Base-by-base conservation (phyloP, 129 eudicot species). In the Flaveria ramosissima region DNA sequence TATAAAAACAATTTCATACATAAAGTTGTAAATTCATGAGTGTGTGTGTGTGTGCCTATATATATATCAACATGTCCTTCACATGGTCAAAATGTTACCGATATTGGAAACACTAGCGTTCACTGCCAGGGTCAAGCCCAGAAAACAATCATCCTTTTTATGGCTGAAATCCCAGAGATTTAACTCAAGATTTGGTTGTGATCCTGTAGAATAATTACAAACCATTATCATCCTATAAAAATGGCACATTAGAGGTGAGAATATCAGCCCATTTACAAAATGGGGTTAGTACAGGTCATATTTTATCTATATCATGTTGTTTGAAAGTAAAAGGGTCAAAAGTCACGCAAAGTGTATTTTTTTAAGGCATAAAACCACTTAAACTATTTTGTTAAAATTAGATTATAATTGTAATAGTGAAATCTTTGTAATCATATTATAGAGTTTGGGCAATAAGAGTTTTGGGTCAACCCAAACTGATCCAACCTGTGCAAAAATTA, bases 81-180 rank as follows among this genome's bases (percentile, higher is more conserved):
- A 23, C 32, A 68, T 57, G n/a, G 32, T 19, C 15, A 26, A 60
- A 72, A 41, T 9, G 52, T 73, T 91, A 93, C 98, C 98, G 15
- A 81, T 70, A 67, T 79, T 78, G 21, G 98, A 77, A 79, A 65
- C 87, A 79, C 85, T 86, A 65, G 97, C 90, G 50, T 90, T 90
- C 70, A 91, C 90, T 17, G 93, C 98, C 88, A 93, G 74, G 43
- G 93, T 90, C 89, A 93, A 85, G 51, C 98, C 98, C 84, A 93
- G 83, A 78, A 82, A 93, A 81, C 93, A 89, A 74, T 91, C 97
- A 48, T 93, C 96, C 41, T 62, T 77, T 70, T 84, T 75, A 70
- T 78, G 81, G 73, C 92, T 87, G 63, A 84, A 90, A 81, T 87
- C 89, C 96, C 98, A 91, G 63, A 93, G 88, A 77, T 88, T 89